These are phyloP conservation scores for Sclerotinia trifoliorum DNA, from an alignment of 2,329 filamentous ascomycete species.

Conservation along the genomic window DNA sequence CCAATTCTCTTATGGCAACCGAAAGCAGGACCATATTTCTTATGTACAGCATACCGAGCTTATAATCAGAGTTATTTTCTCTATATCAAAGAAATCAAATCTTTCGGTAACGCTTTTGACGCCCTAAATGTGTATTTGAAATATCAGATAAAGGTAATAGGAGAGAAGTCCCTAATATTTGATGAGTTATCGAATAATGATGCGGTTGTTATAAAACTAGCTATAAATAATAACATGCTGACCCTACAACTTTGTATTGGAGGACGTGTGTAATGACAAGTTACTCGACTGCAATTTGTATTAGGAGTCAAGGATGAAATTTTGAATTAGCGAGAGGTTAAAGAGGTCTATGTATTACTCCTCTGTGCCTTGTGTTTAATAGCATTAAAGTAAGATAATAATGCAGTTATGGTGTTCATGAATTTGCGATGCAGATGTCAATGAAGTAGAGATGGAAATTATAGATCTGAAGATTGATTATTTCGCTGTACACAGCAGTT, in stretches of 20 bases:
- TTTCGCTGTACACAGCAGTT: not conserved
- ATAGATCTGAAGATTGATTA: not conserved
- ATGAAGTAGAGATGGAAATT: not conserved
- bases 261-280: not conserved
- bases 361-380: not conserved
- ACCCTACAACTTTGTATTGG: not conserved
- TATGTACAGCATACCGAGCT: not conserved
- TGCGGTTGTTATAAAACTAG: not conserved
- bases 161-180: not conserved
- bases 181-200: not conserved
- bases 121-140: constrained; percentile 3
- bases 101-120: not conserved
- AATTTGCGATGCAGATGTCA: not conserved
- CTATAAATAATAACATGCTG: not conserved
- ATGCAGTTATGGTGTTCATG: not conserved
- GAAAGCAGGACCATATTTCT: constrained; percentile 4
- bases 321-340: not conserved
- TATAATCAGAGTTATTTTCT: not conserved
- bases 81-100: not conserved
- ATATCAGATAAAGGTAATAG: not conserved
- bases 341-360: not conserved
- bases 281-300: not conserved
- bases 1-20: not conserved
- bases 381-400: not conserved
- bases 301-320: not conserved